Conservation (phyloP, 176 grass and related monocot genomes). For the Thalia dealbata region DNA sequence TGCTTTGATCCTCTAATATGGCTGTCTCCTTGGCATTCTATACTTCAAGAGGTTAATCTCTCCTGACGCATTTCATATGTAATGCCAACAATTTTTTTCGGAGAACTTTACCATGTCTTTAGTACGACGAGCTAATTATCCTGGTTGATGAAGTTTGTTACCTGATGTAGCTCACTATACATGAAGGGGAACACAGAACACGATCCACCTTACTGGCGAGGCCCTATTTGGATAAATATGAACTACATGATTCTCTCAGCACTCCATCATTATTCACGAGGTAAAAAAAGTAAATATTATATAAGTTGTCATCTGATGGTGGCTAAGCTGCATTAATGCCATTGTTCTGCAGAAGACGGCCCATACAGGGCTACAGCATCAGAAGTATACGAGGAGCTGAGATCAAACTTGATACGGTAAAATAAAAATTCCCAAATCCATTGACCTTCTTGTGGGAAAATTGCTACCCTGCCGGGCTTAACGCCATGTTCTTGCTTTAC, state of each 20-base stretch:
- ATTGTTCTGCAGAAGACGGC: conserved; percentile 48
- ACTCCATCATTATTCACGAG: conserved; percentile 66
- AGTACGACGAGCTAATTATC: neutral
- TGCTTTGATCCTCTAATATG: neutral
- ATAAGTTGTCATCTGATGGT: neutral
- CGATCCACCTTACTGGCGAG: conserved; percentile 92
- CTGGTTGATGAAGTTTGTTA: conserved; percentile 13
- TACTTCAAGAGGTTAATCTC: neutral
- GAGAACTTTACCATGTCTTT: neutral
- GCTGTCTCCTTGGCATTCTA: neutral
- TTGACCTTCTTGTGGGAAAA: no score
- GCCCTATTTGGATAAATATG: conserved; percentile 99
- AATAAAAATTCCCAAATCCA: neutral
- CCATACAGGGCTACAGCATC: conserved; percentile 50
- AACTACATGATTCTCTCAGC: conserved; percentile 96
- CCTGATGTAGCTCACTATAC: conserved; percentile 63
- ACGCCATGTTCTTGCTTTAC: neutral
- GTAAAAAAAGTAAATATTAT: no score
- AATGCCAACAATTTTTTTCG: neutral
- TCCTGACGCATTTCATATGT: neutral
- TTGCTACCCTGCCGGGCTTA: neutral
- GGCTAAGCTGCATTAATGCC: neutral
- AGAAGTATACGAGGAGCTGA: conserved; percentile 53
- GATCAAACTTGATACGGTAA: conserved; percentile 89
- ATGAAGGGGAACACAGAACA: conserved; percentile 94